phyloP scores from a whole-genome alignment of 169 alveolate genomes.

The Cryptosporidium tyzzeri region DNA sequence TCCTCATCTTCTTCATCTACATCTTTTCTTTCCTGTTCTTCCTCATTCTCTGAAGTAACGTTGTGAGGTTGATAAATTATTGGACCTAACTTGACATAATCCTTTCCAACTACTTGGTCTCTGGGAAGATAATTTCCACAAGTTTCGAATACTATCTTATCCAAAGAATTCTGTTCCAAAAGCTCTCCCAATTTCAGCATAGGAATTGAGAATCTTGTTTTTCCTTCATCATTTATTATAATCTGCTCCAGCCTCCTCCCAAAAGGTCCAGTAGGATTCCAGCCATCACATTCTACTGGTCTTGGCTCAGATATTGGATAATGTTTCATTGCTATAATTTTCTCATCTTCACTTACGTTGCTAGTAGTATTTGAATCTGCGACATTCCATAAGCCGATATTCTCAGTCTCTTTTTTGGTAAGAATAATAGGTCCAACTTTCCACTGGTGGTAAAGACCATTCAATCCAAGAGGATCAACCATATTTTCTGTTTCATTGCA shows the following conservation, averaged over 20 bases:
- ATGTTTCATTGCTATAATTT: slow-evolving; percentile 44
- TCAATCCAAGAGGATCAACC: slow-evolving; percentile 32
- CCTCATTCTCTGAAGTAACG: not conserved
- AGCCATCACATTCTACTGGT: slow-evolving; percentile 82
- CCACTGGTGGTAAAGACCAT: slow-evolving; percentile 80
- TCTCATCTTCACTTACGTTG: slow-evolving; percentile 18
- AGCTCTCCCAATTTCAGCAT: slow-evolving; percentile 21
- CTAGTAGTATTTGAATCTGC: slow-evolving; percentile 33
- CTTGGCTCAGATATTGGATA: slow-evolving; percentile 74
- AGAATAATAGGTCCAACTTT: slow-evolving; percentile 80
- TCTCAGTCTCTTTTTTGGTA: slow-evolving; percentile 48
- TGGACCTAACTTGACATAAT: slow-evolving; percentile 73
- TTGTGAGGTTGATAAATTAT: slow-evolving; percentile 47
- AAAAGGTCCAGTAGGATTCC: slow-evolving; percentile 81
- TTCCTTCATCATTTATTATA: slow-evolving; percentile 8
- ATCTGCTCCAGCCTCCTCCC: slow-evolving; percentile 78
- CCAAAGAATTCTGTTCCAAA: slow-evolving; percentile 35
- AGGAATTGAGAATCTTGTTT: not conserved
- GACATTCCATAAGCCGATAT: slow-evolving; percentile 32
- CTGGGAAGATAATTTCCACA: slow-evolving; percentile 62
- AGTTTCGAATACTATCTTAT: slow-evolving; percentile 46
- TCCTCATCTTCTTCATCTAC: slow-evolving; percentile 17
- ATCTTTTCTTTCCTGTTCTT: not conserved
- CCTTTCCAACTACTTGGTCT: slow-evolving; percentile 38
- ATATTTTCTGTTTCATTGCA: slow-evolving; percentile 72